A percentile compares a stretch with the other conserved stretches of the same genome.
These are phyloP conservation scores for Pythium volutum DNA, from an alignment of 352 stramenopile genomes.

Conservation along the genomic window DNA sequence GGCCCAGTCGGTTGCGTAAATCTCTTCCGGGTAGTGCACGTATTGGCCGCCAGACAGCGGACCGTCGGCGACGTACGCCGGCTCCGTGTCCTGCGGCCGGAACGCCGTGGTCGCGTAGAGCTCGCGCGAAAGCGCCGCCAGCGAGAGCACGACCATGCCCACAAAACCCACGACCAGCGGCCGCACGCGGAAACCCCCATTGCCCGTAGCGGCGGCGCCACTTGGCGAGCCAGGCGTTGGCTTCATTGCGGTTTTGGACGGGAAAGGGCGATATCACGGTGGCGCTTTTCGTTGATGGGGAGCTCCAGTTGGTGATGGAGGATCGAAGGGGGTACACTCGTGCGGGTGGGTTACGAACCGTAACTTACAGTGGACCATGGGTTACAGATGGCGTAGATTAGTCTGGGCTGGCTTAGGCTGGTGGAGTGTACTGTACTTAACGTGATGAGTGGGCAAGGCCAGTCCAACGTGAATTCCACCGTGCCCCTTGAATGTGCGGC, in stretches of 20 bases:
- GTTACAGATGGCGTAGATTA: not conserved
- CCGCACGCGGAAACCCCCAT: not conserved
- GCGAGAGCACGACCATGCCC: slow-evolving; percentile 3
- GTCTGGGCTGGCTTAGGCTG: not conserved
- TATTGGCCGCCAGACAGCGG: slow-evolving; percentile 15
- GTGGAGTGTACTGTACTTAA: slow-evolving; percentile 1
- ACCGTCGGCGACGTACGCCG: slow-evolving; percentile 8
- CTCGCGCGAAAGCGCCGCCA: slow-evolving; percentile 14
- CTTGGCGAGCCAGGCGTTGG: not conserved
- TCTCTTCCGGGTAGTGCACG: slow-evolving; percentile 17
- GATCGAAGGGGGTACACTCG: not conserved
- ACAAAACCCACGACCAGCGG: slow-evolving; percentile 11
- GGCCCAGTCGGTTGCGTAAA: slow-evolving; percentile 19
- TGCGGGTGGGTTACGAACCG: not conserved
- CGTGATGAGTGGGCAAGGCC: not conserved
- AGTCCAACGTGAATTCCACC: not conserved
- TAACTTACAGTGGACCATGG: not conserved
- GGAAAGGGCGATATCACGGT: not conserved
- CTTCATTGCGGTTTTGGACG: not conserved
- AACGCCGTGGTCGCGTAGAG: slow-evolving; percentile 1
- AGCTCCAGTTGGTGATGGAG: not conserved
- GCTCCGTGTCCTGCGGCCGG: not conserved
- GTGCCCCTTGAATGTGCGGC: too few relatives aligned
- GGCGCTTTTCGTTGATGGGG: not conserved
- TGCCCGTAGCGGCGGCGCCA: too few relatives aligned